Evolutionary conservation across 2,329 filamentous ascomycete species (phyloP), one percentile per base, ranked within the genome.

Genomic region (Penicillium psychrosexuale): DNA sequence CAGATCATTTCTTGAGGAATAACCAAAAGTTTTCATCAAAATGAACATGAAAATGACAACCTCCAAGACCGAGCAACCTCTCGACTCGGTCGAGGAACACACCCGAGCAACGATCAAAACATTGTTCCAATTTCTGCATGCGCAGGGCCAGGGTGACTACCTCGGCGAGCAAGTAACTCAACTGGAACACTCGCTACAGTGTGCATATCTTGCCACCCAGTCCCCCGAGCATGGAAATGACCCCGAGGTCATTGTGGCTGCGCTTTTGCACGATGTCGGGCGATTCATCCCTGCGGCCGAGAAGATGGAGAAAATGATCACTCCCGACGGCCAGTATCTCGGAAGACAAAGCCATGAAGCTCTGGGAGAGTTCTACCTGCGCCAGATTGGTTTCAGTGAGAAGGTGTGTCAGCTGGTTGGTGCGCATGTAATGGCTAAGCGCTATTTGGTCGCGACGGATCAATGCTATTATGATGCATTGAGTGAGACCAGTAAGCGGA

Each of bases 381-480:
- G 67, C 3, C 43, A 60, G 3, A 51, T 68, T 11, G 68, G 68
- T 1, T 71, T 69, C 53, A 68, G 61, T 37, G 66, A 69, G 40
- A 61, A 65, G 17, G 55, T 70, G 3, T 68, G 66, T 45, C 56
- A 61, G 36, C 44, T 69, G 15, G 67, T 70, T 30, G 68, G 66
- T 3, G 63, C 66, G 2, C 68, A 69, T 56, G 68, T 70, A 33
- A 68, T 68, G 63, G 66, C 67, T 3, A 69, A 70, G 55, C 43
- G 67, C 9, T 69, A 67, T 55, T 50, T 69, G 46, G 63, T 63
- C 24, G 62, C 67, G 15, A 64, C 61, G 3, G 66, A 69, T 46
- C 57, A 63, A 39, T 47, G 8, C 2, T 69, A 69, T 42, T 65
- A 69, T 53, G 63, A 66, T 37, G 63, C 59, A 7, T 34, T 69